Evolutionary conservation across 768 basidiomycete species (phyloP).

Genomic region (Macrolepiota dolichaula): DNA sequence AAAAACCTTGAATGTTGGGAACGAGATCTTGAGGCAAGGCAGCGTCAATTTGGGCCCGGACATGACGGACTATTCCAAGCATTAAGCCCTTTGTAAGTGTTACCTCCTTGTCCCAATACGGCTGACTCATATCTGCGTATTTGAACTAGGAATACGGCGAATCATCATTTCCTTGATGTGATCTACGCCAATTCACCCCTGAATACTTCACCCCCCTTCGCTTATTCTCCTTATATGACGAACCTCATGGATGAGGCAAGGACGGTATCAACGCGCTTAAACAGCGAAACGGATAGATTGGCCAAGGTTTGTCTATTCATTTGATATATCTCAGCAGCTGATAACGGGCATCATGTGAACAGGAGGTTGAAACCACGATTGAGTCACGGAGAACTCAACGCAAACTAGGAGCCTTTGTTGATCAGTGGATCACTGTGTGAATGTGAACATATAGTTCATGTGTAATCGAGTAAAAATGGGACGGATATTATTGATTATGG

Average conservation of each 20-base stretch:
- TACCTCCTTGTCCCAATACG: neutral
- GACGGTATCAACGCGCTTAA: constrained; percentile 6
- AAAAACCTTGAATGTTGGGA: neutral
- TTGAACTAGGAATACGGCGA: constrained; percentile 5
- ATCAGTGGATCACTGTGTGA: constrained; percentile 9
- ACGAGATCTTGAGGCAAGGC: constrained; percentile 7
- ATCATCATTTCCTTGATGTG: constrained; percentile 17
- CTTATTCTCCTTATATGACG: constrained; percentile 13
- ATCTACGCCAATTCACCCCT: constrained; percentile 23
- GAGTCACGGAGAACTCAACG: constrained; percentile 9
- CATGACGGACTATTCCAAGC: neutral
- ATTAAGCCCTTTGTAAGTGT: neutral
- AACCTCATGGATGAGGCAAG: constrained; percentile 17
- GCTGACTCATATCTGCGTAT: neutral
- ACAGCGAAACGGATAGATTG: neutral
- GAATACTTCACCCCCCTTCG: constrained; percentile 25
- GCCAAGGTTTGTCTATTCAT: neutral
- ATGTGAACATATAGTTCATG: neutral
- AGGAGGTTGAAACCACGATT: constrained; percentile 14
- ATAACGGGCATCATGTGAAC: constrained; percentile 5
- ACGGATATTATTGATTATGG: neutral
- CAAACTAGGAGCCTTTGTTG: constrained; percentile 16
- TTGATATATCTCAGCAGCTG: neutral
- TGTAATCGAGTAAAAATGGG: too few relatives aligned
- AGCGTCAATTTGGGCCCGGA: neutral